These are phyloP conservation scores for Tricholoma furcatifolium DNA, from an alignment of 768 basidiomycete species.

Conservation along the genomic window DNA sequence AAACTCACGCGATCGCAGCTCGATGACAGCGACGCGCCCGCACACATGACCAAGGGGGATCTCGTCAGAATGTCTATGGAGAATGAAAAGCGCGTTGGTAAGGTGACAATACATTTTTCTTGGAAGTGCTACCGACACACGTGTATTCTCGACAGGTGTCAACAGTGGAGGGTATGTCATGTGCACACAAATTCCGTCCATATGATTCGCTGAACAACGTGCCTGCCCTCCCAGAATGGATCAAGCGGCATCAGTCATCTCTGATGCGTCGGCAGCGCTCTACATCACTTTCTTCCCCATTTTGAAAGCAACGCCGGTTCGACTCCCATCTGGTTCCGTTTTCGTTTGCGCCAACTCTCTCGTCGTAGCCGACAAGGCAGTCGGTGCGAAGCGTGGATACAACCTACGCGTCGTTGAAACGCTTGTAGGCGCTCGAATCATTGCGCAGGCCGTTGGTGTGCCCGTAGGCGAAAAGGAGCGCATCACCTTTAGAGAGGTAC, in stretches of 20 bases:
- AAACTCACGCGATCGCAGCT: constrained; percentile 15
- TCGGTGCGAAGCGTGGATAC: constrained; percentile 74
- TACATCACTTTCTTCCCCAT: constrained; percentile 82
- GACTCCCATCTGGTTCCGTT: constrained; percentile 53
- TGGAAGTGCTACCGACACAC: neutral
- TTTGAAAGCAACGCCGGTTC: constrained; percentile 64
- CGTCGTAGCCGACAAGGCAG: constrained; percentile 76
- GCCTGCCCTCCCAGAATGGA: constrained; percentile 62
- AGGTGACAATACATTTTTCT: constrained; percentile 13
- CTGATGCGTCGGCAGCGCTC: constrained; percentile 64
- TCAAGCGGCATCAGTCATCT: constrained; percentile 86
- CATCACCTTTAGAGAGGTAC: constrained; percentile 66
- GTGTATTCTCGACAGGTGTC: constrained; percentile 39
- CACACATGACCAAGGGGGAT: constrained; percentile 56
- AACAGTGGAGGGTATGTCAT: constrained; percentile 71
- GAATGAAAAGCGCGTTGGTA: constrained; percentile 81
- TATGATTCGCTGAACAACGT: neutral
- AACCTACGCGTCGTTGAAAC: constrained; percentile 94
- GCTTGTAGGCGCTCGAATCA: constrained; percentile 72
- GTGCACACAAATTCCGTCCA: neutral
- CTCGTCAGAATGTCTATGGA: constrained; percentile 80
- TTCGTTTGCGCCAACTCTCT: constrained; percentile 86
- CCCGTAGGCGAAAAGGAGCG: constrained; percentile 42
- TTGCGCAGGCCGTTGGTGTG: constrained; percentile 60
- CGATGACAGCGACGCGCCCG: constrained; percentile 9